Percentiles rank a stretch among this genome's conserved stretches.
Conservation (phyloP, 2,329 filamentous ascomycete genomes). For the Chrysosphaeria jannelii region DNA sequence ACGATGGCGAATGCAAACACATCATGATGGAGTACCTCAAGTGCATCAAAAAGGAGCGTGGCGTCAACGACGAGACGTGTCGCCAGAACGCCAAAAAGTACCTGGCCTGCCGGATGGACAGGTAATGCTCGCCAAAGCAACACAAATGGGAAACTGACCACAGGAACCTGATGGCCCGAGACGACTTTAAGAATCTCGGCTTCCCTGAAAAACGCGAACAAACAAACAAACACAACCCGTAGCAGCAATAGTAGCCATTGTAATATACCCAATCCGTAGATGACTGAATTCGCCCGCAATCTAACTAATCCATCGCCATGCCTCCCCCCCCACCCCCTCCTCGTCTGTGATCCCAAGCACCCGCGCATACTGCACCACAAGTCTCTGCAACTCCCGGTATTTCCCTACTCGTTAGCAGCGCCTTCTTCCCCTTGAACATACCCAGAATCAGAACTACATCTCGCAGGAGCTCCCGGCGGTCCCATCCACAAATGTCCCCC, state of each 20-base stretch:
- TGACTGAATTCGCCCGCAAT: too few species aligned
- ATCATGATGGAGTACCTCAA: slow-evolving; percentile 63
- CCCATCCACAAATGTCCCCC: slow-evolving; percentile 68
- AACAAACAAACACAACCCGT: slow-evolving; percentile 6
- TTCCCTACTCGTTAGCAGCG: slow-evolving; percentile 32
- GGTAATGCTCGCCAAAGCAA: slow-evolving; percentile 18
- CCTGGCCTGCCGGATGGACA: slow-evolving; percentile 76
- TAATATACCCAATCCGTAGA: too few species aligned
- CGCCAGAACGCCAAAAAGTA: slow-evolving; percentile 68
- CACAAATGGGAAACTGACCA: background rate
- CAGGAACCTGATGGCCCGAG: slow-evolving; percentile 83
- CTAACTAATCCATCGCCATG: too few species aligned
- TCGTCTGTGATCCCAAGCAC: slow-evolving; percentile 33
- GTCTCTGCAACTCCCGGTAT: slow-evolving; percentile 74
- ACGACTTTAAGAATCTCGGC: slow-evolving; percentile 83
- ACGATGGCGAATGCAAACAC: slow-evolving; percentile 83
- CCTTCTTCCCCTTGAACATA: slow-evolving; percentile 26
- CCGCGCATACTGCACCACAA: slow-evolving; percentile 84
- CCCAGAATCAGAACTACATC: slow-evolving; percentile 81
- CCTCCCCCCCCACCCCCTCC: too few species aligned
- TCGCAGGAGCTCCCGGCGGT: slow-evolving; percentile 59
- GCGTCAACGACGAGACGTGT: slow-evolving; percentile 66
- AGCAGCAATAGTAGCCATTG: too few species aligned
- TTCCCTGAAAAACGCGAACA: slow-evolving; percentile 24
- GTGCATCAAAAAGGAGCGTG: slow-evolving; percentile 61